Evolutionary conservation across 176 grass and related monocot genomes (phyloP).

Genomic region (Thinopyrum elongatum): DNA sequence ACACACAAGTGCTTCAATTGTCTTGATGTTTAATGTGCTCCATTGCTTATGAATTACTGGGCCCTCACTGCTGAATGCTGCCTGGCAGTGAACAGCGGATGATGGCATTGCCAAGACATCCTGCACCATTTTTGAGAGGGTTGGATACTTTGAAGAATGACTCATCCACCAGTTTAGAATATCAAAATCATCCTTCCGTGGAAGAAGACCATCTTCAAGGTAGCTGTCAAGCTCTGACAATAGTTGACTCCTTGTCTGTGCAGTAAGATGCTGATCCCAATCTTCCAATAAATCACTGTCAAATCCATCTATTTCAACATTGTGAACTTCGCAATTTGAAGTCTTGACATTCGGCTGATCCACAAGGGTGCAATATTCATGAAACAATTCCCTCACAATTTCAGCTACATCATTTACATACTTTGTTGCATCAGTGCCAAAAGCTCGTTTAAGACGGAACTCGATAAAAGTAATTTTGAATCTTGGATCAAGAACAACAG

Average conservation of each 20-base stretch:
- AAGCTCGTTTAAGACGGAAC: constrained; percentile 45
- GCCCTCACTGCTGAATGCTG: constrained; percentile 17
- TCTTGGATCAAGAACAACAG: constrained; percentile 56
- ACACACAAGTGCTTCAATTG: constrained; percentile 50
- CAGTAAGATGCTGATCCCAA: constrained; percentile 49
- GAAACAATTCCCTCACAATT: constrained; percentile 32
- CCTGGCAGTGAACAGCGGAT: constrained; percentile 34
- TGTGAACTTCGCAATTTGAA: constrained; percentile 15
- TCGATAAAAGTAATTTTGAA: constrained; percentile 54
- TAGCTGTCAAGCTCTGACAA: constrained; percentile 44
- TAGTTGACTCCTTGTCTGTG: constrained; percentile 36
- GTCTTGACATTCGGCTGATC: constrained; percentile 12
- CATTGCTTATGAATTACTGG: constrained; percentile 35
- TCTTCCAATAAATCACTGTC: constrained; percentile 44
- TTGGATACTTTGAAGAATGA: constrained; percentile 51
- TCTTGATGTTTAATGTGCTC: constrained; percentile 53
- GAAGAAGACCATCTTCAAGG: constrained; percentile 49
- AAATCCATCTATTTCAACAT: constrained; percentile 35
- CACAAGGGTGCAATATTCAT: constrained; percentile 34
- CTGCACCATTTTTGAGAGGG: constrained; percentile 35
- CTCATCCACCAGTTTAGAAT: constrained; percentile 57
- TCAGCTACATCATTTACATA: constrained; percentile 33
- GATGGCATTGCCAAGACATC: constrained; percentile 54
- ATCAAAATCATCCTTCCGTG: constrained; percentile 54
- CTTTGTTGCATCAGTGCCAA: constrained; percentile 25